These are phyloP conservation scores for Cyberlindnera nakhonratchasimensis DNA, from an alignment of 805 yeast species.

Conservation along the genomic window DNA sequence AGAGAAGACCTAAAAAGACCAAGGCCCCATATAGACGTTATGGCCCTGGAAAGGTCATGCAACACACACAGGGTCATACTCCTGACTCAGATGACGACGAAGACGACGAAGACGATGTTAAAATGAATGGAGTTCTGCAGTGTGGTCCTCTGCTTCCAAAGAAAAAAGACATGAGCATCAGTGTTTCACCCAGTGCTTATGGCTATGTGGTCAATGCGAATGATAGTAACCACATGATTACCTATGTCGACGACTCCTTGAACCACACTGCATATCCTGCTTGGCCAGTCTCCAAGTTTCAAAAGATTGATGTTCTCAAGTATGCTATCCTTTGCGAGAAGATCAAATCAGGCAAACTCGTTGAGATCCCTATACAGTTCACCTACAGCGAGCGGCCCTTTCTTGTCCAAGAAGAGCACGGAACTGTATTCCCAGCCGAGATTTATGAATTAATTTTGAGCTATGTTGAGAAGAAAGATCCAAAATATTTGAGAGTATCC, in stretches of 20 bases:
- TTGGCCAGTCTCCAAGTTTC: slow-evolving; percentile 52
- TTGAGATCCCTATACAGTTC: slow-evolving; percentile 15
- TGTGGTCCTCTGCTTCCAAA: slow-evolving; percentile 4
- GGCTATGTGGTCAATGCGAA: slow-evolving; percentile 4
- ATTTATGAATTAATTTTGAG: slow-evolving; percentile 29
- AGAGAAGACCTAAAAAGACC: slow-evolving; percentile 78
- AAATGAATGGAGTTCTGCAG: slow-evolving; percentile 20
- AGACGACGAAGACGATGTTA: slow-evolving; percentile 29
- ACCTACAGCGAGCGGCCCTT: neutral
- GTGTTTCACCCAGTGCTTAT: slow-evolving; percentile 7
- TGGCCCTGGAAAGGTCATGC: slow-evolving; percentile 41
- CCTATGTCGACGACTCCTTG: neutral
- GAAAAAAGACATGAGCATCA: neutral
- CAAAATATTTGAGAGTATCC: slow-evolving; percentile 57
- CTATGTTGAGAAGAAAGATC: slow-evolving; percentile 34
- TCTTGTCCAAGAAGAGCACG: slow-evolving; percentile 2
- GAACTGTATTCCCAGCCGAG: slow-evolving; percentile 28
- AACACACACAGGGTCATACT: slow-evolving; percentile 34
- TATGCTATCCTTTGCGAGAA: slow-evolving; percentile 31
- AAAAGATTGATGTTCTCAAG: slow-evolving; percentile 44
- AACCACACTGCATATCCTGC: slow-evolving; percentile 3
- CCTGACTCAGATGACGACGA: slow-evolving; percentile 26
- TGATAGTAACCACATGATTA: neutral
- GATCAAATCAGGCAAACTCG: slow-evolving; percentile 12
- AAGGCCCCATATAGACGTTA: slow-evolving; percentile 79